Conservation (phyloP, 2,329 filamentous ascomycete genomes). For the Chaetothyriales sp. region DNA sequence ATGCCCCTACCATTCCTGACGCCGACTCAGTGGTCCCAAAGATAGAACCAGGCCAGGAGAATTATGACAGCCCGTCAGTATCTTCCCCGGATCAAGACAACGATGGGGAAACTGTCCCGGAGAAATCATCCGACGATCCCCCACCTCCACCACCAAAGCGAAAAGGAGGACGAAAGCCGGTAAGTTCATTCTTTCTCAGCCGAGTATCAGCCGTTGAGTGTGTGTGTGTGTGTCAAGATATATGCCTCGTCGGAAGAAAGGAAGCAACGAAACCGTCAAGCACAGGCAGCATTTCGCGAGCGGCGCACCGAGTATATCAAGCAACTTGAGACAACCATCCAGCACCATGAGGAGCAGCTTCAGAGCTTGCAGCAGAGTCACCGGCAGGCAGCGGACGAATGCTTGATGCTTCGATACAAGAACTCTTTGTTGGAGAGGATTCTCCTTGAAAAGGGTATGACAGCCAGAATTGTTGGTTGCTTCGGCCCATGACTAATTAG, state of each 20-base stretch:
- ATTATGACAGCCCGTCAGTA: constrained; percentile 31
- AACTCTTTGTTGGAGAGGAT: constrained; percentile 93
- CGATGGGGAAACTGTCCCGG: constrained; percentile 18
- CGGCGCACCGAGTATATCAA: constrained; percentile 98
- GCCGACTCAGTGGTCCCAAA: constrained; percentile 31
- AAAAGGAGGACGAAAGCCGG: constrained; percentile 94
- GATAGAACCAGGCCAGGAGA: constrained; percentile 28
- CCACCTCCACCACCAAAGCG: constrained; percentile 57
- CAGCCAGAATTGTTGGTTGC: background rate
- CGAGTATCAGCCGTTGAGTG: constrained; percentile 5
- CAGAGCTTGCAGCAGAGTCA: constrained; percentile 89
- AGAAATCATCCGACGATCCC: constrained; percentile 24
- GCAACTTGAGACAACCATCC: constrained; percentile 93
- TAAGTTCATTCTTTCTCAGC: constrained; percentile 37
- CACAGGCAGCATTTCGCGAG: constrained; percentile 93
- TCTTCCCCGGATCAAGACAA: constrained; percentile 35
- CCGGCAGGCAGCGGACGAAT: constrained; percentile 87
- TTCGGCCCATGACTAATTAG: background rate
- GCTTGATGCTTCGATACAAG: constrained; percentile 95
- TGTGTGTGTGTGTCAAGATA: constrained; percentile 47
- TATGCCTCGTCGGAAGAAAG: constrained; percentile 98
- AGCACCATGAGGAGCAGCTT: constrained; percentile 87
- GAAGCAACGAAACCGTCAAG: constrained; percentile 93
- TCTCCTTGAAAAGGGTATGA: constrained; percentile 78
- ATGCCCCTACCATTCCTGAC: constrained; percentile 17